phyloP scores from a whole-genome alignment of 495 filamentous ascomycete genomes.

The Penicillium pancosmium region DNA sequence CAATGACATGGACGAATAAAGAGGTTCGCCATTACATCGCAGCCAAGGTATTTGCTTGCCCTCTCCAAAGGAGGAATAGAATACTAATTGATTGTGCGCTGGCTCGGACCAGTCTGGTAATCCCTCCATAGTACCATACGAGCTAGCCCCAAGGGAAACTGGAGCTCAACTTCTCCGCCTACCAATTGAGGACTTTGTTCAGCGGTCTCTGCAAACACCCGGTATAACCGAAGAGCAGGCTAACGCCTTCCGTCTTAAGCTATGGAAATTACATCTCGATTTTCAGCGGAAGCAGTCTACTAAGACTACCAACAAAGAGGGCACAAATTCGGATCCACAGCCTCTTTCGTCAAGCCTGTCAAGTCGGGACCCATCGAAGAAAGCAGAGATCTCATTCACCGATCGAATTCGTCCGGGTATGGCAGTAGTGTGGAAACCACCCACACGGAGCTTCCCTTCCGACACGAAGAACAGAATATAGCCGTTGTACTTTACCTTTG shows the following conservation, averaged over 20 bases:
- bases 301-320: neutral
- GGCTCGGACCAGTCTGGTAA: constrained; percentile 8
- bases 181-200: constrained; percentile 5
- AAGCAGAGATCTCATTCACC: neutral
- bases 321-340: neutral
- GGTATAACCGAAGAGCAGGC: constrained; percentile 18
- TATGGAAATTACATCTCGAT: constrained; percentile 17
- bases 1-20: constrained; percentile 17
- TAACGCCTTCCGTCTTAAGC: constrained; percentile 2
- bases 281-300: constrained; percentile 5
- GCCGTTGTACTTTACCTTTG: constrained; percentile 7
- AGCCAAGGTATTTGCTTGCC: constrained; percentile 3
- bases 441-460: neutral
- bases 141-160: constrained; percentile 15
- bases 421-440: neutral
- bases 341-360: neutral
- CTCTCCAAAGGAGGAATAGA: neutral
- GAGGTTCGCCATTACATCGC: constrained; percentile 14
- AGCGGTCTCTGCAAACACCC: constrained; percentile 8
- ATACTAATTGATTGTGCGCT: neutral
- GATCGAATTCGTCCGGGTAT: constrained; percentile 10
- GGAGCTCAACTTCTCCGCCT: constrained; percentile 13
- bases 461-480: neutral
- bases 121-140: constrained; percentile 7
- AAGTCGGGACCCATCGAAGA: neutral